A percentile compares a stretch with the other conserved stretches of the same genome.
These are phyloP conservation scores for Hypseocharis bilobata DNA, from an alignment of 441 rosid genomes.

Conservation along the genomic window DNA sequence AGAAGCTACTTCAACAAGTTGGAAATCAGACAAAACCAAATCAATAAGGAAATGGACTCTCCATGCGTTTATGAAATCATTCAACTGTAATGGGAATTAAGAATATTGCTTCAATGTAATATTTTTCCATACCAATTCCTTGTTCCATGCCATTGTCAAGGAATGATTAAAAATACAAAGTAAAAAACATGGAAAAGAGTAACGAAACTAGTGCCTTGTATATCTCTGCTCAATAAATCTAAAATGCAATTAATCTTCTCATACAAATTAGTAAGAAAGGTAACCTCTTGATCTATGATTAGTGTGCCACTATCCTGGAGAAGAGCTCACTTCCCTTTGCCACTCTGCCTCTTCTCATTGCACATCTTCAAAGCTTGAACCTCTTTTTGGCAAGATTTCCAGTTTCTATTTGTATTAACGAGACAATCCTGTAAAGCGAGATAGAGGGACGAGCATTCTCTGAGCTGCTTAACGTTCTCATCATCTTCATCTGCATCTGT, in stretches of 20 bases:
- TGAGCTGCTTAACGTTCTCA: conserved; percentile 76
- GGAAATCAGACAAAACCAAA: neutral
- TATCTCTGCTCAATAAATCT: no score
- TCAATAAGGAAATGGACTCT: neutral
- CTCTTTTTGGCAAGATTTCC: conserved; percentile 86
- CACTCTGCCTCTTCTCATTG: conserved; percentile 48
- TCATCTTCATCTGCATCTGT: conserved; percentile 63
- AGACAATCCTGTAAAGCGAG: conserved; percentile 80
- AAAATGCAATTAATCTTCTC: no score
- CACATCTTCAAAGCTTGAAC: conserved; percentile 83
- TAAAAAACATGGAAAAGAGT: neutral
- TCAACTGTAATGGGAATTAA: no score
- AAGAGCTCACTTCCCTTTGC: conserved; percentile 22
- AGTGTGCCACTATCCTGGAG: neutral
- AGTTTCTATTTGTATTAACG: conserved; percentile 49
- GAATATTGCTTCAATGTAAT: no score
- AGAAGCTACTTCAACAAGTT: neutral
- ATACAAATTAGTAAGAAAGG: neutral
- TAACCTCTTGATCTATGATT: neutral
- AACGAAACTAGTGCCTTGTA: no score
- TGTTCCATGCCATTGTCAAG: neutral
- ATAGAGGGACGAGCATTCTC: conserved; percentile 64
- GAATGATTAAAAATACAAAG: no score
- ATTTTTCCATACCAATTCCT: neutral
- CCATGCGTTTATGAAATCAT: no score